Evolutionary conservation across 352 stramenopile genomes (phyloP).

Genomic region (Blastocystis sp.): DNA sequence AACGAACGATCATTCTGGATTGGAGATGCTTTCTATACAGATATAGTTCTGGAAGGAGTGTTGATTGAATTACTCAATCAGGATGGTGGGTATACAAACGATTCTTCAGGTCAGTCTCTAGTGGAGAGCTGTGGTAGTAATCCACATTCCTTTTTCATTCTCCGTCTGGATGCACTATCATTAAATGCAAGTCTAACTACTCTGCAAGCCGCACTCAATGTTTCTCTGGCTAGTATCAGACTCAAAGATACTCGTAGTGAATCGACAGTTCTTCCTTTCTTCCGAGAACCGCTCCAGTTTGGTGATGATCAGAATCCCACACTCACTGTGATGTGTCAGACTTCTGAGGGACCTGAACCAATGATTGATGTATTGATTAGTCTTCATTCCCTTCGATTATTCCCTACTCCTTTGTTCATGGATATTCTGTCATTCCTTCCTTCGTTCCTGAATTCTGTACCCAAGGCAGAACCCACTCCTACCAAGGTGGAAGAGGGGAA

Average conservation of each 20-base stretch:
- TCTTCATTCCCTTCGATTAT: background rate
- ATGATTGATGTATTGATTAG: background rate
- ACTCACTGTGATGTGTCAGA: background rate
- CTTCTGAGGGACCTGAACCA: background rate
- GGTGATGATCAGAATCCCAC: background rate
- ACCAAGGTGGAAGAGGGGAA: background rate
- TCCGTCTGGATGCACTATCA: background rate
- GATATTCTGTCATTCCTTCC: conserved; percentile 1
- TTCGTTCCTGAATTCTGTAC: background rate
- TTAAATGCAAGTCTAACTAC: background rate
- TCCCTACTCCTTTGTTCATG: conserved; percentile 12
- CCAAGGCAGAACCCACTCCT: background rate
- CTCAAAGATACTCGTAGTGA: conserved; percentile 12
- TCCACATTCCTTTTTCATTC: background rate
- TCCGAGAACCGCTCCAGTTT: background rate
- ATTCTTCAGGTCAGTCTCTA: background rate
- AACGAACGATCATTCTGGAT: background rate
- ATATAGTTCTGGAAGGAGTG: background rate
- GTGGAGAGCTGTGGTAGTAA: background rate
- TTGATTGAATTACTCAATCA: conserved; percentile 8
- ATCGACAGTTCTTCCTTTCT: background rate
- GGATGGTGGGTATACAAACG: conserved; percentile 7
- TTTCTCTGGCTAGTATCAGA: background rate
- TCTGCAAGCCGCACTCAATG: background rate
- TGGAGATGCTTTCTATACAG: background rate